Evolutionary conservation across 2,329 filamentous ascomycete genomes (phyloP), one percentile per base, ranked within the genome.

Genomic region (Epichloe sibirici): DNA sequence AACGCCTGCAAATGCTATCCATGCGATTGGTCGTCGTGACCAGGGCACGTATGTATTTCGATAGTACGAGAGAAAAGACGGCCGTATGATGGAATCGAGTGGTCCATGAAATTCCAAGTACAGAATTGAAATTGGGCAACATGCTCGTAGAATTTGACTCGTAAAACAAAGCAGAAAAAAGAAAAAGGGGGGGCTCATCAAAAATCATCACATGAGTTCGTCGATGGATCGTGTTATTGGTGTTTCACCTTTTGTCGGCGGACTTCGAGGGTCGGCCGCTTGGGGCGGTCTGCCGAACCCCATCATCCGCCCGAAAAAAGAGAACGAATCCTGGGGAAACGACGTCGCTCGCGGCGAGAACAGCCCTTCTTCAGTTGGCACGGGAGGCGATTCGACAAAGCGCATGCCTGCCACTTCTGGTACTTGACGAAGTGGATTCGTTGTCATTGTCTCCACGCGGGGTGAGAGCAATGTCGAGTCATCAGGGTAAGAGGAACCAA

Each of bases 201-300:
- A 48, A n/a, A 43, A 40, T 55, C 50, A 51, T 73, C 75, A 90
- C 67, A 90, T 72, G 49, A 89, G 73, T 62, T 90, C 86, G 64
- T 88, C 84, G 61, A 91, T 91, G 54, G 84, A 90, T 53, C 86
- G 76, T 49, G 83, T 81, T 55, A 91, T 90, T 3, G 86, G 85
- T 53, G 81, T 82, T 64, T 86, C 84, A 40, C 86, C 86, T 61
- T 79, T 81, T 12, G 84, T 86, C 0, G 85, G 83, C 15, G 86
- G 86, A 64, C 86, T 90, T 59, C 87, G 73, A 13, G 87, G 87
- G 63, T 90, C 85, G 13, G 73, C 74, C 11, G 73, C 68, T 55
- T 77, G 74, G 3, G 70, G 60, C 11, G 77, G 77, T 39, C 74
- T 71, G 45, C 71, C 73, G 57, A 80, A 79, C 2, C 75, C 45